Evolutionary conservation across 768 basidiomycete genomes (phyloP), one percentile per base, ranked within the genome.

Genomic region (Punctularia strigosozonata): DNA sequence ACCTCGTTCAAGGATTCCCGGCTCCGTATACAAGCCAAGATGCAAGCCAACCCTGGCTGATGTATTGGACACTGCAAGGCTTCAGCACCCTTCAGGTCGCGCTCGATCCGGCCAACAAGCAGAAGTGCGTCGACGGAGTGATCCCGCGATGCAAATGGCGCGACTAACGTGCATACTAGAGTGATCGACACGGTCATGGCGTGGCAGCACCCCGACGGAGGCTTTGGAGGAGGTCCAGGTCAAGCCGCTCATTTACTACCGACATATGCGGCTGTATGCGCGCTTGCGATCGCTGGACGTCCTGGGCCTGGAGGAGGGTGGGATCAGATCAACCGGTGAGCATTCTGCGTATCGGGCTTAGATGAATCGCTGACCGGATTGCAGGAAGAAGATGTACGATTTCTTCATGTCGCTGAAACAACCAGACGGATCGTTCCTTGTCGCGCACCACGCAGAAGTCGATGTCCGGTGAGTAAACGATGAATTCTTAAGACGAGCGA

Each of bases 321-420:
- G 86, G 85, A 88, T 45, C 66, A 81, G 49, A 83, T 95, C 33
- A 71, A 95, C 52, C 66, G 89, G 84, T 81, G 45, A 23, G 73
- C 43, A 6, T 18, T 20, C 20, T 25, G 22, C 15, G 8, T 4
- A 24, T 23, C 25, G 6, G n/a, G 24, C 24, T 38, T 30, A 10
- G 5, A 26, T 13, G n/a, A 39, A 32, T 39, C n/a, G n/a, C n/a
- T n/a, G n/a, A n/a, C n/a, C n/a, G 10, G 19, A 35, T 35, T 14
- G 28, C 45, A 85, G 88, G 30, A 61, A 75, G 49, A 80, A 74
- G 46, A 68, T 92, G 51, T 94, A 97, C 56, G 58, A 73, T 3
- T 95, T 89, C 60, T 91, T 95, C 61, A 75, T 94, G 75, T 78
- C 83, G 1, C 59, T 97, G 45, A 99, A 99, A 55, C 81, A 89